A percentile compares a stretch with the other conserved stretches of the same genome.
Evolutionary conservation across 1,139 yeast genomes (phyloP).

Genomic region (Entelexis sorbosivorans): DNA sequence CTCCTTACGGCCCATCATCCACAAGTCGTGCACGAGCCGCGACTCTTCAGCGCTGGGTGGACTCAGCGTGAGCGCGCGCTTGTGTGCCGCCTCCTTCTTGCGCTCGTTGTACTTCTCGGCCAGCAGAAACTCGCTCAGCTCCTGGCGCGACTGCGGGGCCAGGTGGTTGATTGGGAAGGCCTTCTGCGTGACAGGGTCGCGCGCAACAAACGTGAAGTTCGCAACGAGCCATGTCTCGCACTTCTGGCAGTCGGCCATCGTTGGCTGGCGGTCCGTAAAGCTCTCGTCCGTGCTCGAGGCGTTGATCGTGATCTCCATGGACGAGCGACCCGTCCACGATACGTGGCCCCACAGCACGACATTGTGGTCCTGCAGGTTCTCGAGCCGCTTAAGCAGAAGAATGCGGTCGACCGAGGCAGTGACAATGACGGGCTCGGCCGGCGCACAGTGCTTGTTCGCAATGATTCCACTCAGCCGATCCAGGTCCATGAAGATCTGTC

Average conservation of each 20-base stretch:
- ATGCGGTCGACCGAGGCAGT: slow-evolving; percentile 92
- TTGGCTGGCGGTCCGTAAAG: slow-evolving; percentile 32
- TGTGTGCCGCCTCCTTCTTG: slow-evolving; percentile 65
- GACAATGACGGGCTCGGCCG: slow-evolving; percentile 79
- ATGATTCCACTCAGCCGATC: slow-evolving; percentile 81
- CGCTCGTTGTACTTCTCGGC: slow-evolving; percentile 85
- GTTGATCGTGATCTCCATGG: slow-evolving; percentile 88
- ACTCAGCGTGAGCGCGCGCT: slow-evolving; percentile 43
- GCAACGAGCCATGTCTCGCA: slow-evolving; percentile 64
- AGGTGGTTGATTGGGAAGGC: slow-evolving; percentile 76
- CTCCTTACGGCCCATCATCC: slow-evolving; percentile 37
- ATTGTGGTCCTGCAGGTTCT: slow-evolving; percentile 62
- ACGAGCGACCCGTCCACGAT: slow-evolving; percentile 87
- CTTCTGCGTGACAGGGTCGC: slow-evolving; percentile 80
- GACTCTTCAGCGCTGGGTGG: slow-evolving; percentile 71
- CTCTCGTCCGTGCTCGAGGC: slow-evolving; percentile 64
- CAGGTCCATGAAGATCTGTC: slow-evolving; percentile 79
- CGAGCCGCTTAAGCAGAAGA: slow-evolving; percentile 75
- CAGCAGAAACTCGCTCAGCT: slow-evolving; percentile 72
- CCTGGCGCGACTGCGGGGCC: slow-evolving; percentile 59
- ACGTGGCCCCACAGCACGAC: slow-evolving; percentile 78
- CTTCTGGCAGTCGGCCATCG: slow-evolving; percentile 27
- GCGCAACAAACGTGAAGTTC: slow-evolving; percentile 87
- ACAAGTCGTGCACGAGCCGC: slow-evolving; percentile 61
- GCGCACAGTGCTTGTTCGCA: slow-evolving; percentile 73